Evolutionary conservation across 305 asterid species (phyloP), one percentile per base, ranked within the genome.

Genomic region (Rubia tinctorum): DNA sequence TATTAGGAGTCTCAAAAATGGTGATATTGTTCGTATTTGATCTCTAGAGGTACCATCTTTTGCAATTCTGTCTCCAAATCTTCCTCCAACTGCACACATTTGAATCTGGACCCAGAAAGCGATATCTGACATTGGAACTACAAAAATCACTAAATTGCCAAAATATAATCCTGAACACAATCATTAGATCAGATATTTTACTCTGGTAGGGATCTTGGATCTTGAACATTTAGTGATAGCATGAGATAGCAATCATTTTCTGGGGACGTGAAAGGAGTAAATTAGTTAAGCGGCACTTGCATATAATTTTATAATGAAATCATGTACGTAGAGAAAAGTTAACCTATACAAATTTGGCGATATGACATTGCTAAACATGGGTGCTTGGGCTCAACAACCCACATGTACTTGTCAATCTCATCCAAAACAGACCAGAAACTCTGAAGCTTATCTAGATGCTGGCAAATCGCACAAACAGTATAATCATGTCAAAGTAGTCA

Each of bases 151-250:
- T 74, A 59, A n/a, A 22, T 17, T 51, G 60, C 51, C 63, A 65
- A 69, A 13, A 30, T 63, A 23, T 11, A 63, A 49, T 13, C 22
- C 6, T 47, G 22, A 61, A 18, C 18, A 42, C 53, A 68, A 70
- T 51, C 44, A 65, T 18, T 80, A 66, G 39, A 55, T 17, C 49
- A 23, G 63, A 47, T 76, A 71, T 76, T 83, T 40, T 86, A 92
- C 98, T 92, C 94, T 18, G 98, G 98, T 63, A 88, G 71, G 69
- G 92, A 83, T 76, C 71, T 73, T 8, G 98, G 96, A 81, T 90
- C 91, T 61, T 77, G 49, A 67, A 85, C 86, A 79, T 84, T 85
- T 55, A 92, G 62, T 25, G 78, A 87, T 70, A 92, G 75, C 64
- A 81, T 53, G 82, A 85, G 40, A 74, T 40, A 69, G 79, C 96